Base-by-base conservation (phyloP, 2,329 filamentous ascomycete species). In the Thyridium curvatum region DNA sequence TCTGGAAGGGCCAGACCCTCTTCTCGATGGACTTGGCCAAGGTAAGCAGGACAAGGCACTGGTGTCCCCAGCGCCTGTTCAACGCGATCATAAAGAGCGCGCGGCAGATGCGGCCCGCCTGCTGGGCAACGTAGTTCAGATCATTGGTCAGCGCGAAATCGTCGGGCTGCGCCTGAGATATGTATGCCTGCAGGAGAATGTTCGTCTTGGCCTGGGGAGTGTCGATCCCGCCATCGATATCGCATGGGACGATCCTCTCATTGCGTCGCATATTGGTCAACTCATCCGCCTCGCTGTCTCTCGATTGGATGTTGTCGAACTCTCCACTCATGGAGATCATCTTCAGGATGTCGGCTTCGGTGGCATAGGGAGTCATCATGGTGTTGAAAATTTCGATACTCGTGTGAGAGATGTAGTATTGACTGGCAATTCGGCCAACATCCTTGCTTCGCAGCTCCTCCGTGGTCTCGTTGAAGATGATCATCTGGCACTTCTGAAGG, bases 321-420 rank as follows among this genome's bases (percentile, higher is more conserved):
- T 98, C 93, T 47, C 90, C 89, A 58, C 90, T 95, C 85, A 93
- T 89, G 50, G 88, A 90, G 54, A 98, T 89, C 89, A 98, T 97
- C 55, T 85, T 86, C 39, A 98, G 69, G 34, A 96, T 83, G 54
- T 98, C 93, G 6, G 89, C 89, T 62, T 98, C 93, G 0, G 85
- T 88, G 9, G 88, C 82, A 18, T 81, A 77, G 2, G 88, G 82
- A 38, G 77, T 75, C 93, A 98, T 97, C 82, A 93, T 84, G 5
- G 79, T 79, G 61, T 97, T 98, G 76, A 98, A 98, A 32, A 97
- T 86, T 58, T 97, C 84, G 45, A 98, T 84, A 59, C 87, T 96
- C 12, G 84, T 85, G 53, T 98, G 90, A 35, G 94, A 72, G 35
- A 98, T 91, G 55, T 98, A 98, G 56, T 84, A 98, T 59, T 98